Evolutionary conservation across 2,329 filamentous ascomycete species (phyloP), one percentile per base, ranked within the genome.

Genomic region (Aspergillus sp.): DNA sequence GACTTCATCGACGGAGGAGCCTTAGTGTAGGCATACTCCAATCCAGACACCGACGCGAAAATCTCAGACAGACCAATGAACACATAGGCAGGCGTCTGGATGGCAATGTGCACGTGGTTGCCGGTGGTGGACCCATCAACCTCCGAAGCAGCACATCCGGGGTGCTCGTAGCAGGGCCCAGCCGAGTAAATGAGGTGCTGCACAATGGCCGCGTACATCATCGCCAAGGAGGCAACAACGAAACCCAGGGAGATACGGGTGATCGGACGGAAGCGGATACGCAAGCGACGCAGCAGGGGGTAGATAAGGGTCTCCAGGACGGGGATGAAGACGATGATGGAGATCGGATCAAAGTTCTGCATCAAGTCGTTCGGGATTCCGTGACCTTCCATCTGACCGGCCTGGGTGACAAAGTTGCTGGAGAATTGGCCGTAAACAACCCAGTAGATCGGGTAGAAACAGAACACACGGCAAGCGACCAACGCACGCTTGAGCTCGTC

Each of bases 361-460:
- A 93, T 85, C 59, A 92, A 79, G 71, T 93, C 90, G 79, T 93
- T 93, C 69, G 90, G 91, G 3, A 91, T 83, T 32, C 89, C 89
- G 70, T 89, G 81, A 2, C 88, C 84, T 56, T 83, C 69, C 89
- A 86, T 85, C 63, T 80, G 80, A n/a, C 77, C 79, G 55, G 83
- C 83, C 74, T 91, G 89, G 12, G 87, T 87, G 66, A 87, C 85
- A 65, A 89, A 83, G 77, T 89, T 90, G 74, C 81, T 84, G 56
- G 84, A 85, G 76, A 90, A 86, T 69, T 91, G 89, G 54, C 83
- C 83, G 75, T 90, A 90, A 63, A 85, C 84, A 25, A 90, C 80
- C 85, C 86, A 90, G 79, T 86, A 89, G 67, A 88, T 82, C 43
- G 89, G 89, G 59, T 88, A 84, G 80, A 89, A 91, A 63, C 87